A percentile compares a stretch with the other conserved stretches of the same genome.
phyloP scores from a whole-genome alignment of 495 filamentous ascomycete genomes.

The Penicillium salamii region DNA sequence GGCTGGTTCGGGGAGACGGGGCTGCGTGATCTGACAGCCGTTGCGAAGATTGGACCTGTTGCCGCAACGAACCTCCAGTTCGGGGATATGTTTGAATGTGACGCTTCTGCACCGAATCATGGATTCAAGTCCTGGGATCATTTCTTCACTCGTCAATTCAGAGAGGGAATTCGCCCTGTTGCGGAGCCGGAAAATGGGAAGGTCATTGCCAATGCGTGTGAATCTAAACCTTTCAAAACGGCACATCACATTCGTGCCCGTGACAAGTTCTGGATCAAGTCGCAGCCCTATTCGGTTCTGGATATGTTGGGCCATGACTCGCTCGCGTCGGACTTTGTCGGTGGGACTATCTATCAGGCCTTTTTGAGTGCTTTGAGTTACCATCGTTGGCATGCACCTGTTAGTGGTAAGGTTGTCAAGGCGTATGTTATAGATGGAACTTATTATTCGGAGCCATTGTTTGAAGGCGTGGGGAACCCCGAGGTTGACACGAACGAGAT shows the following conservation, averaged over 20 bases:
- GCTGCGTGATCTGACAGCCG: slow-evolving; percentile 22
- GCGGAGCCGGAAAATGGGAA: slow-evolving; percentile 40
- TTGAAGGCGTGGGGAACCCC: slow-evolving; percentile 43
- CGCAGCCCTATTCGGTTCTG: slow-evolving; percentile 59
- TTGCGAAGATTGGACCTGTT: slow-evolving; percentile 51
- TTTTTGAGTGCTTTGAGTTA: slow-evolving; percentile 64
- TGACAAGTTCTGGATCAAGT: slow-evolving; percentile 65
- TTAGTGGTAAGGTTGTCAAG: slow-evolving; percentile 54
- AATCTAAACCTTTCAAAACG: slow-evolving; percentile 47
- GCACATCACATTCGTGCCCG: slow-evolving; percentile 25
- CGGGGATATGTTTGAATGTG: slow-evolving; percentile 50
- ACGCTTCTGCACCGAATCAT: slow-evolving; percentile 34
- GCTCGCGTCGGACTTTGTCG: slow-evolving; percentile 51
- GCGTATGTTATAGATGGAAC: slow-evolving; percentile 58
- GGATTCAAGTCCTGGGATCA: slow-evolving; percentile 71
- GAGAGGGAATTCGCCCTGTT: slow-evolving; percentile 54
- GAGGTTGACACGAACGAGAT: slow-evolving; percentile 51
- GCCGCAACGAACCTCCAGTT: slow-evolving; percentile 38
- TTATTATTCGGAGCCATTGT: slow-evolving; percentile 64
- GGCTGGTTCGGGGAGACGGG: slow-evolving; percentile 62
- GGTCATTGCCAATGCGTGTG: slow-evolving; percentile 65
- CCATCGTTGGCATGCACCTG: slow-evolving; percentile 69
- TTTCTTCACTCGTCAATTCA: slow-evolving; percentile 68
- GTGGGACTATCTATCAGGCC: slow-evolving; percentile 65
- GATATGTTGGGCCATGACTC: slow-evolving; percentile 61